Evolutionary conservation across 768 basidiomycete genomes (phyloP).

Genomic region (Tremella mesenterica): DNA sequence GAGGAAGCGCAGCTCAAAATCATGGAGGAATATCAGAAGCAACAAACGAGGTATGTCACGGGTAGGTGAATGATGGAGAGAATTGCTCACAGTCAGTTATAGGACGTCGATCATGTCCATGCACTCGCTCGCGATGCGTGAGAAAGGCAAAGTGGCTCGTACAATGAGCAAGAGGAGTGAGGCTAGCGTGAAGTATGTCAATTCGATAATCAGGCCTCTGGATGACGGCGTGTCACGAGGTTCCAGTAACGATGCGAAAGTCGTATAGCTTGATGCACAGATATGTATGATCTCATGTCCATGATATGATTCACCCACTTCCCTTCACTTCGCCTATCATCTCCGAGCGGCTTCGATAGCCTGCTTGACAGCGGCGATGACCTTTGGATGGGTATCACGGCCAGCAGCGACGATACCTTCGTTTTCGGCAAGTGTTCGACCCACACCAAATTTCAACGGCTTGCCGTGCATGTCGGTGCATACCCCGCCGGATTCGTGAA

Average conservation of each 20-base stretch:
- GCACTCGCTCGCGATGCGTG: neutral
- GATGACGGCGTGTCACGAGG: too few relatives aligned
- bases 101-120: neutral
- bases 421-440: conserved; percentile 75
- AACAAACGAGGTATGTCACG: neutral
- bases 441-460: conserved; percentile 74
- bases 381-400: conserved; percentile 58
- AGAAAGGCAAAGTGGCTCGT: neutral
- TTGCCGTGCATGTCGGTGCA: conserved; percentile 74
- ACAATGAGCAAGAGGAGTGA: neutral
- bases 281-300: neutral
- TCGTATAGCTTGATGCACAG: neutral
- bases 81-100: neutral
- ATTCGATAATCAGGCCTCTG: too few relatives aligned
- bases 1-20: neutral
- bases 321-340: too few relatives aligned
- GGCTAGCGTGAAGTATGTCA: too few relatives aligned
- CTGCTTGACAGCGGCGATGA: conserved; percentile 65
- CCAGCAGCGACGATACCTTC: conserved; percentile 78
- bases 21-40: neutral
- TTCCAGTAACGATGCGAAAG: neutral
- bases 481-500: conserved; percentile 82
- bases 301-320: conserved; percentile 7
- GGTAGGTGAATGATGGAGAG: neutral
- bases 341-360: conserved; percentile 44